Base-by-base conservation (phyloP, 2,329 filamentous ascomycete genomes). In the Trichoderma koningii region DNA sequence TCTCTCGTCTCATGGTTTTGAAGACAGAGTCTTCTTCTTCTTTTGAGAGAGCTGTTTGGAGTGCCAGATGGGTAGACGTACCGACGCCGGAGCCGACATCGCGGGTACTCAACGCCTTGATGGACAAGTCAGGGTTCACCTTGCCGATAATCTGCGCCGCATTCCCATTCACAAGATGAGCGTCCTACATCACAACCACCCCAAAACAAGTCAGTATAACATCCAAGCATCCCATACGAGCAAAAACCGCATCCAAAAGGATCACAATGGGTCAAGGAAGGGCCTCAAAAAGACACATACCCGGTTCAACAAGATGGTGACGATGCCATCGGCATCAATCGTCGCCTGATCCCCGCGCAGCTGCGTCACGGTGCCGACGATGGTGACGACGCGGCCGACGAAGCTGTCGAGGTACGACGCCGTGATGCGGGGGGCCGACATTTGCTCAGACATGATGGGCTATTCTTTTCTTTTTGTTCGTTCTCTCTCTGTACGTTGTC, bases 281-380 rank as follows among this genome's bases (percentile, higher is more conserved):
- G 61, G 42, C 41, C n/a, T 19, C 5, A 14, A 7, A 7, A 14
- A 19, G 3, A 5, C 2, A 14, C 83, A 67, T 80, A 93, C 90
- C 57, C 89, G 83, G 74, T 91, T 93, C 69, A 98, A 76, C 19
- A 89, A 80, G 2, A 92, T 82, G 0, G 88, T 91, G 28, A 97
- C 85, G 23, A 87, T 84, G 0, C 94, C 94, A 28, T 87, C 89
- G 6, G 92, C 89, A 65, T 97, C 92, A 34, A 98, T 85, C 6
- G 87, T 87, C 0, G 93, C 94, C 57, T 86, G 85, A 60, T 95
- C 91, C 70, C 93, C 93, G 59, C 89, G 88, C 26, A 98, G 82
- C 72, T 95, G 89, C 4, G 86, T 85, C 53, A 98, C 93, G 72
- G 90, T 93, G 72, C 95, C 95, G 5, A 96, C 83, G 63, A 98